Conservation (phyloP, 225 moss, liverwort and hornwort species). For the Antitrichia curtipendula region DNA sequence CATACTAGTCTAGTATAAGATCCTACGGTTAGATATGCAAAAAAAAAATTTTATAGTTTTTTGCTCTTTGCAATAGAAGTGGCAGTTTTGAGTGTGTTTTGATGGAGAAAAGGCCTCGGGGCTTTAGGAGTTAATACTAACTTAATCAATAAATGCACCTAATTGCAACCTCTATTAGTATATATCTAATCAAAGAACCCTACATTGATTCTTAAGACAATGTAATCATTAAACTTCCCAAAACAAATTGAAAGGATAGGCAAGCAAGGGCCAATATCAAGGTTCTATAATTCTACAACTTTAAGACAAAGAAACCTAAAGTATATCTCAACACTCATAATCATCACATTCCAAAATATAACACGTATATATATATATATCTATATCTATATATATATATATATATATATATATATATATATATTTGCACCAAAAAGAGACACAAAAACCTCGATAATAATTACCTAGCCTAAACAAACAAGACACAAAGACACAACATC, state of each 20-base stretch:
- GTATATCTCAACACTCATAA: not conserved
- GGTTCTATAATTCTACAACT: not conserved
- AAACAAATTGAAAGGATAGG: not conserved
- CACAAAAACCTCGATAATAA: not conserved
- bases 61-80: no score
- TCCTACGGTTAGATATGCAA: no score
- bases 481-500: fast-evolving
- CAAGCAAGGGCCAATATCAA: not conserved
- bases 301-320: not conserved
- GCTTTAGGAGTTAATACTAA: no score
- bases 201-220: not conserved
- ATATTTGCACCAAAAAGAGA: not conserved
- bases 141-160: not conserved
- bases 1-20: no score
- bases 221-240: not conserved
- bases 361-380: no score
- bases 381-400: no score
- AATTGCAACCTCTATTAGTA: no score
- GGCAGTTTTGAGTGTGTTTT: no score
- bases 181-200: not conserved
- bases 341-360: not conserved
- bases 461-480: fast-evolving
- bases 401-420: no score
- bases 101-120: no score
- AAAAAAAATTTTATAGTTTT: no score